Evolutionary conservation across 371 early-diverging fungal species (phyloP).

Genomic region (Mortierella sp.): DNA sequence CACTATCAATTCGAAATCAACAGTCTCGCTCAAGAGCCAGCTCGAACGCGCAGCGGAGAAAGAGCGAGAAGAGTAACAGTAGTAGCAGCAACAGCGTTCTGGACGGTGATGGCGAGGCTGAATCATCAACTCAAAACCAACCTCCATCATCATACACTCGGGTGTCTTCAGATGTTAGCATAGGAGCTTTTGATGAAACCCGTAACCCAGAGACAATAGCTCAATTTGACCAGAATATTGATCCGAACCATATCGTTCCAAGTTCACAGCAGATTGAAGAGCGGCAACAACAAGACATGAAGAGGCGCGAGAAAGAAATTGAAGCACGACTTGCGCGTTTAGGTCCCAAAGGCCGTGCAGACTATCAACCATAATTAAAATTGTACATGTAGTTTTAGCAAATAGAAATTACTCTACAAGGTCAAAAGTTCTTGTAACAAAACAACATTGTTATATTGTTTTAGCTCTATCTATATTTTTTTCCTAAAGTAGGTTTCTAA

Average conservation of each 20-base stretch:
- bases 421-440: not conserved
- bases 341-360: constrained; percentile 19
- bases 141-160: not conserved
- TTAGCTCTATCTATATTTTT: not conserved
- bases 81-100: not conserved
- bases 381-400: not conserved
- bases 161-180: not conserved
- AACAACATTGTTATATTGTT: not conserved
- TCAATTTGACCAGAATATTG: constrained; percentile 42
- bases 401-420: too few species aligned
- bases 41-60: not conserved
- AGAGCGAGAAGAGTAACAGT: not conserved
- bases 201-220: constrained; percentile 7
- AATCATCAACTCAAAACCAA: not conserved
- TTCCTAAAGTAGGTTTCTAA: not conserved
- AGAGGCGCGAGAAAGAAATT: constrained; percentile 33
- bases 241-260: constrained; percentile 19
- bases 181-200: constrained; percentile 39
- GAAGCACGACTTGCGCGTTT: constrained; percentile 27
- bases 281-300: constrained; percentile 11
- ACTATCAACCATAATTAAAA: not conserved
- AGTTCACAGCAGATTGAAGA: constrained; percentile 21
- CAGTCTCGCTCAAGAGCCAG: not conserved
- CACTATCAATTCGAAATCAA: not conserved
- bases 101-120: not conserved